Conservation (phyloP, 2,329 filamentous ascomycete species). For the Sporothrix phasma region DNA sequence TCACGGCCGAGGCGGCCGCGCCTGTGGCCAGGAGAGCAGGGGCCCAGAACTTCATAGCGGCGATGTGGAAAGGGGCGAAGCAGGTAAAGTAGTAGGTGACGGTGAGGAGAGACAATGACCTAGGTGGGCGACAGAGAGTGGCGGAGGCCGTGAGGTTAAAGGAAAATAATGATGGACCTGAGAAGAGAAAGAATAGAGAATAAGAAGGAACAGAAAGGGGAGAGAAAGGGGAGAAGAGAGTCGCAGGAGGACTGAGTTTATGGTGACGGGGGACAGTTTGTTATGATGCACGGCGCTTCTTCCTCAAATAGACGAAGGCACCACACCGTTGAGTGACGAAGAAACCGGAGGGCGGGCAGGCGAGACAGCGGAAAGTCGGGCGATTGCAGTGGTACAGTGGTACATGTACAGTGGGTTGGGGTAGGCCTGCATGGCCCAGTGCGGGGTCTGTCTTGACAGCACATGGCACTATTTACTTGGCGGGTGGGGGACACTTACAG, state of each 20-base stretch:
- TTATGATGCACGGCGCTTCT: no score
- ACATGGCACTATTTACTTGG: constrained; percentile 12
- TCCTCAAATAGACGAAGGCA: constrained; percentile 4
- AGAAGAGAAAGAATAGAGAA: not conserved
- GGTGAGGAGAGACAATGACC: not conserved
- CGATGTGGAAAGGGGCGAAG: not conserved
- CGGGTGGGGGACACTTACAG: not conserved
- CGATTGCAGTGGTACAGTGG: not conserved
- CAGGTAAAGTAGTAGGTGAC: not conserved
- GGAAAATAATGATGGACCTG: not conserved
- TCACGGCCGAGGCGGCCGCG: constrained; percentile 14
- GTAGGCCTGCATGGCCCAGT: constrained; percentile 2
- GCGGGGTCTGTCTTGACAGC: constrained; percentile 4
- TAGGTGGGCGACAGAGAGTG: not conserved
- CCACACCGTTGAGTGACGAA: not conserved
- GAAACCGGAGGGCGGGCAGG: not conserved
- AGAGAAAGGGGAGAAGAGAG: not conserved
- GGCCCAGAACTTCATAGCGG: constrained; percentile 17
- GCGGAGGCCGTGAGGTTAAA: not conserved
- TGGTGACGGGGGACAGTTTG: no score
- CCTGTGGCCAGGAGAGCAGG: constrained; percentile 13
- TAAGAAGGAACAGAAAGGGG: not conserved
- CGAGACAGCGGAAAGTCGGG: not conserved
- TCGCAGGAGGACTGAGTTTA: no score
- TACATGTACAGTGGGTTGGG: not conserved